Evolutionary conservation across 768 basidiomycete species (phyloP), one percentile per base, ranked within the genome.

Genomic region (Gloeopeniophorella convolvens): DNA sequence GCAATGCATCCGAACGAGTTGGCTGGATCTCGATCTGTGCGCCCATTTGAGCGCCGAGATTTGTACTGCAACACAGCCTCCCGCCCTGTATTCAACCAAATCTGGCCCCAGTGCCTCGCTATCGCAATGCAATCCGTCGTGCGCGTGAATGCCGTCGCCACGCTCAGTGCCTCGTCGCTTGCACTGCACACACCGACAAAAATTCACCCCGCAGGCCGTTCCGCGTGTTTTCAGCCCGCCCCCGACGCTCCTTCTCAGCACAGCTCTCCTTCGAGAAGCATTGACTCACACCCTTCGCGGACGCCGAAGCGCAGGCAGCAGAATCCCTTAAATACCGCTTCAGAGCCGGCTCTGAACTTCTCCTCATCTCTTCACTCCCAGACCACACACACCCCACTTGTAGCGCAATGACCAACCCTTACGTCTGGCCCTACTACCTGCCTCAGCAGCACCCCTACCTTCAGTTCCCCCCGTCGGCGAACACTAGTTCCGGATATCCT

Each of bases 391-490:
- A n/a, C n/a, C n/a, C 15, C 34, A 20, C 24, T 26, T 32, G 37
- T 24, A 16, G 5, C 45, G 42, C 45, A 15, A 55, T 55, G 54
- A 18, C 33, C 6, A 4, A 33, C 16, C 45, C n/a, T 26, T 55
- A 27, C 34, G 41, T 47, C 12, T 55, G 45, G 45, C 54, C 54
- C 16, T 55, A 55, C 54, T 47, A 42, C 42, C 33, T 36, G 10
- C 46, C 51, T 31, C 52, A 43, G 36, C 50, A 47, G 16, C 45
- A 56, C 37, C 51, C 44, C 12, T 54, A 54, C 35, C 48, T 54
- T 27, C 52, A 54, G 24, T 55, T 21, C 37, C 50, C 45, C 39
- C 55, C 45, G 2, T 24, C 51, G 11, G 6, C 31, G 27, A 2
- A 10, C 11, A 15, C 21, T n/a, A n/a, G n/a, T n/a, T n/a, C n/a